Base-by-base conservation (phyloP, 192 early-diverging fungal species). In the Radiomyces spectabilis region DNA sequence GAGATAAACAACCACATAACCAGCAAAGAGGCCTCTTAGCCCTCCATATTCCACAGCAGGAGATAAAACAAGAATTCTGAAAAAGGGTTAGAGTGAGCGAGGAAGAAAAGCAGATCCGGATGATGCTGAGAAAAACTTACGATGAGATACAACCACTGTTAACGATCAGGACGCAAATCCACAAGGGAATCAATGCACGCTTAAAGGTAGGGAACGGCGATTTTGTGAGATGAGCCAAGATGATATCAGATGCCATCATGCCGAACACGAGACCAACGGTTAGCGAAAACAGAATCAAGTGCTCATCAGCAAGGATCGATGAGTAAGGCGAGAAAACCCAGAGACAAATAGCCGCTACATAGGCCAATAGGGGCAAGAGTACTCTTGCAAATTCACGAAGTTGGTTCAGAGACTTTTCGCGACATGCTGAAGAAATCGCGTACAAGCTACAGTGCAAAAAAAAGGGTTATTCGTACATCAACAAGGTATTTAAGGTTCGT, bases 211-310 rank as follows among this genome's bases (percentile, higher is more conserved):
- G 93, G 73, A 87, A 95, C 21, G 65, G 62, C 60, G 74, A 80
- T 71, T 89, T 86, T 26, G 89, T 90, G 32, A 95, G 76, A 44
- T 95, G 93, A 19, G 88, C 85, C 65, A 95, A 65, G 47, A 95
- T 92, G 50, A 95, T 94, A 59, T 87, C 85, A 58, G 89, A 89
- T 30, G 86, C 89, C 69, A 92, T 84, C 44, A 87, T 81, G n/a
- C 89, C 89, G 79, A 92, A 92, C 5, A 84, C 80, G 49, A 85
- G 78, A 2, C 89, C 87, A 25, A 76, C 71, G 2, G 81, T 82
- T 19, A 88, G 39, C 15, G 80, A 71, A 57, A 89, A 92, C 21
- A 92, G 71, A 26, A 88, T 78, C 41, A 86, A 73, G 53, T 92
- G 87, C 48, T 84, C 69, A 49, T 81, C 68, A 35, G 41, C 25